Evolutionary conservation across 805 yeast species (phyloP).

Genomic region (Candida gorgasii): DNA sequence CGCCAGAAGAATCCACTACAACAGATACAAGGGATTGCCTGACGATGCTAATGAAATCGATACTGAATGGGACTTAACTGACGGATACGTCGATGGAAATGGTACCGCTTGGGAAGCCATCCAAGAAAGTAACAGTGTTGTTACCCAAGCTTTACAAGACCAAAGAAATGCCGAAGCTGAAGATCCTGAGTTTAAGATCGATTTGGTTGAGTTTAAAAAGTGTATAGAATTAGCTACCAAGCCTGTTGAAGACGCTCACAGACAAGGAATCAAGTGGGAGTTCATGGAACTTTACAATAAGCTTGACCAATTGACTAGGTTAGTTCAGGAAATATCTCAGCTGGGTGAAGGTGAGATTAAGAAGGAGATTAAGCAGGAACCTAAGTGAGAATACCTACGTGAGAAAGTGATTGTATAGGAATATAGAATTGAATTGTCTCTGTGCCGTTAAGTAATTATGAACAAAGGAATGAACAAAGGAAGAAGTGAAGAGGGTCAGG

Average conservation of each 20-base stretch:
- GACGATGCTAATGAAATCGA: conserved; percentile 82
- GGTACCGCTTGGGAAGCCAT: conserved; percentile 37
- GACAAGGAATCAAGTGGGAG: conserved; percentile 65
- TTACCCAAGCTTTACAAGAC: conserved; percentile 36
- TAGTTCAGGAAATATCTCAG: conserved; percentile 37
- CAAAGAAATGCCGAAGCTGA: conserved; percentile 65
- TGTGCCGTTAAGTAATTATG: too few species aligned
- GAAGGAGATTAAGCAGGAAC: conserved; percentile 12
- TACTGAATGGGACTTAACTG: conserved; percentile 80
- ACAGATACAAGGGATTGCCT: conserved; percentile 58
- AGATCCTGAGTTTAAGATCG: conserved; percentile 68
- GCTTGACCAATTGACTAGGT: conserved; percentile 45
- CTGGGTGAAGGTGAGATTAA: conserved; percentile 30
- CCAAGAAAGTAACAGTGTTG: conserved; percentile 39
- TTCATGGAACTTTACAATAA: conserved; percentile 54
- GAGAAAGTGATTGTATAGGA: too few species aligned
- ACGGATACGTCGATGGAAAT: conserved; percentile 57
- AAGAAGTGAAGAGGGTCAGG: too few species aligned
- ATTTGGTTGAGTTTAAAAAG: conserved; percentile 49
- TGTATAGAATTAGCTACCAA: conserved; percentile 55
- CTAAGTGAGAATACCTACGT: not conserved
- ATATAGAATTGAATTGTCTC: too few species aligned
- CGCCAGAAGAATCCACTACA: conserved; percentile 72
- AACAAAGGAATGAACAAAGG: too few species aligned
- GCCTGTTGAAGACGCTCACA: conserved; percentile 57